phyloP scores from a whole-genome alignment of 208 protist species.

The Leishmania tarentolae region DNA sequence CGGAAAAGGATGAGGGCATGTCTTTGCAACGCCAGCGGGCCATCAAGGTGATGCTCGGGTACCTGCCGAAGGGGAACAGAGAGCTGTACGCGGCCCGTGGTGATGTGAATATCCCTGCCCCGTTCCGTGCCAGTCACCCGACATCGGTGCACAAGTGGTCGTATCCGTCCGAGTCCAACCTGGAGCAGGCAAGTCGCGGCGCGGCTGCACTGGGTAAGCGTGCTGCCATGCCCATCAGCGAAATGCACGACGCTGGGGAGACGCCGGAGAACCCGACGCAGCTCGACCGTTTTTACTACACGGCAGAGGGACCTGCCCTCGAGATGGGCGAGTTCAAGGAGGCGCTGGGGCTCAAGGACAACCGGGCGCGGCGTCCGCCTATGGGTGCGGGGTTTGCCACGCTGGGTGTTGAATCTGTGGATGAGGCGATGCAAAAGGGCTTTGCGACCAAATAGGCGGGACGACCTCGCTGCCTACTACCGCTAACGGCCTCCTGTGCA shows the following conservation, averaged over 20 bases:
- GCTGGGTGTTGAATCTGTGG: constrained; percentile 38
- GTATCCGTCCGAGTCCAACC: constrained; percentile 76
- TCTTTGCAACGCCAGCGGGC: constrained; percentile 85
- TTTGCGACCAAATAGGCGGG: constrained; percentile 31
- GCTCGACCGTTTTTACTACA: constrained; percentile 88
- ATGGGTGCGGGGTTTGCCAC: constrained; percentile 73
- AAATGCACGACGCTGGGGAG: constrained; percentile 88
- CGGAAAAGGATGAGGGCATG: constrained; percentile 87
- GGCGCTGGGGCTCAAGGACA: constrained; percentile 86
- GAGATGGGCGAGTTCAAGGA: constrained; percentile 89
- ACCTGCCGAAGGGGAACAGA: constrained; percentile 85
- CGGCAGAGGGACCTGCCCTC: constrained; percentile 71
- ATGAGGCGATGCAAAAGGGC: constrained; percentile 13
- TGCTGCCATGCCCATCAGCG: constrained; percentile 80
- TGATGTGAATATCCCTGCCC: constrained; percentile 79
- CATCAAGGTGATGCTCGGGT: constrained; percentile 88
- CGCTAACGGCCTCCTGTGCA: background rate
- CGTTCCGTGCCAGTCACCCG: constrained; percentile 83
- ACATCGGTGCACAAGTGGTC: constrained; percentile 76
- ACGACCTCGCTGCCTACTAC: background rate
- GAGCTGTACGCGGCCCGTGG: constrained; percentile 86
- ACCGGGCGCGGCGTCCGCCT: constrained; percentile 57
- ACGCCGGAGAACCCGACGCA: constrained; percentile 77
- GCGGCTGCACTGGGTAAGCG: constrained; percentile 82
- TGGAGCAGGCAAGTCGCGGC: constrained; percentile 83